These are phyloP conservation scores for Termitomyces sp. DNA, from an alignment of 768 basidiomycete genomes.

Conservation along the genomic window DNA sequence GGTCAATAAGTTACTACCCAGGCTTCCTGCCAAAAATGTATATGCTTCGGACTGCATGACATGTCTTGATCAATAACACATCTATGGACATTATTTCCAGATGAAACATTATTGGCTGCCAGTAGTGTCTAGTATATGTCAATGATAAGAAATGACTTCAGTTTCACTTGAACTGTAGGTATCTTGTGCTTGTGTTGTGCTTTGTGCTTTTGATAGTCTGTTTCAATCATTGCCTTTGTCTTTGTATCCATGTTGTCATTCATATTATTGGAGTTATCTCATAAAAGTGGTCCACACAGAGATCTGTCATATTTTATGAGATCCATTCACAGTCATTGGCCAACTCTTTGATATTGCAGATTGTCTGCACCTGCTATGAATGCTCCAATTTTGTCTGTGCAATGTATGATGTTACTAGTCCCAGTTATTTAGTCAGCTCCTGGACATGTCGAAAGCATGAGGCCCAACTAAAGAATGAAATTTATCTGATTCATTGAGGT, in stretches of 20 bases:
- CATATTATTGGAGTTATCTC: too few species aligned
- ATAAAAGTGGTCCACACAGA: too few species aligned
- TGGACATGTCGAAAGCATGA: background rate
- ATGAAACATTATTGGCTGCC: too few species aligned
- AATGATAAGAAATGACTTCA: too few species aligned
- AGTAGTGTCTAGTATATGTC: too few species aligned
- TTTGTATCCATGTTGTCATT: too few species aligned
- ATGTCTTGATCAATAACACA: conserved; percentile 4
- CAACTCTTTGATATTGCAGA: background rate
- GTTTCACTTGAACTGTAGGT: too few species aligned
- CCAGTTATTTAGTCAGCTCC: background rate
- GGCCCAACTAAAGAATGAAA: background rate
- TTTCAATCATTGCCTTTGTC: too few species aligned
- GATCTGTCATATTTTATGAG: too few species aligned
- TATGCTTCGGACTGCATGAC: conserved; percentile 59
- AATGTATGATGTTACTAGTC: background rate
- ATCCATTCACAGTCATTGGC: too few species aligned
- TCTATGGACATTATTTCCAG: background rate
- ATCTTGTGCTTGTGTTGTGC: too few species aligned
- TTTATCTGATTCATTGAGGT: background rate
- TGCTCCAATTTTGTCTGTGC: background rate
- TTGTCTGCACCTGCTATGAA: background rate
- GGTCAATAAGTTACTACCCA: conserved; percentile 66
- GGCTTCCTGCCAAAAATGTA: conserved; percentile 62
- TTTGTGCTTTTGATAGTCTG: too few species aligned